Evolutionary conservation across 495 filamentous ascomycete species (phyloP), one percentile per base, ranked within the genome.

Genomic region (Lichina pygmaea): DNA sequence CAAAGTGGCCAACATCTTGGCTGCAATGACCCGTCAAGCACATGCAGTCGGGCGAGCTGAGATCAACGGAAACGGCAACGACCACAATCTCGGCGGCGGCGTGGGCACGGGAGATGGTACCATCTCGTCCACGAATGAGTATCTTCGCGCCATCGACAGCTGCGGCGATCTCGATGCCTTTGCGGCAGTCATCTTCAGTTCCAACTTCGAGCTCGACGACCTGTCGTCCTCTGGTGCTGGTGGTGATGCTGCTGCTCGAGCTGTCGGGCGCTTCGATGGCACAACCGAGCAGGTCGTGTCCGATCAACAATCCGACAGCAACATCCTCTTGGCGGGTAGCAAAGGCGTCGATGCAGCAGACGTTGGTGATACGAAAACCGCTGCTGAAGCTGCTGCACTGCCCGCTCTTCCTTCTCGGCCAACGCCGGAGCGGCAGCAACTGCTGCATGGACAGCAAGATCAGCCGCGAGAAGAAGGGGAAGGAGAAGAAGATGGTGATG

Each of bases 1-100:
- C 49, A 85, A 91, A 53, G 66, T 99, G 12, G 86, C 86, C 9
- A 93, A 79, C 55, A 72, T 91, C 13, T 64, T 99, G 11, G 84
- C 86, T 12, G 76, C 86, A 7, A 65, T 95, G 52, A 80, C 78
- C 40, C 74, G 77, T 44, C 83, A 95, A 59, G 86, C 86, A 11
- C 86, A 93, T 59, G 70, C 65, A 16, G 92, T 97, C 51, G 89
- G 24, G 24, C 24, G 24, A 24, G 86, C 36, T 39, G 36, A 39
- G 2, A 75, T 50, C 6, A 53, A 55, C 15, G 56, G 51, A n/a
- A 33, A 38, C 33, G 44, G 49, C 15, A 24, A 39, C 13, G 11
- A 39, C 11, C 48, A 10, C 48, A 24, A 24, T 24, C 24, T 24
- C 24, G 4, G 24, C 24, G 24, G 24, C 4, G 24, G 44, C 43